Conservation (phyloP, 1,284 basidiomycete genomes). For the Rhodotorula mucilaginosa region DNA sequence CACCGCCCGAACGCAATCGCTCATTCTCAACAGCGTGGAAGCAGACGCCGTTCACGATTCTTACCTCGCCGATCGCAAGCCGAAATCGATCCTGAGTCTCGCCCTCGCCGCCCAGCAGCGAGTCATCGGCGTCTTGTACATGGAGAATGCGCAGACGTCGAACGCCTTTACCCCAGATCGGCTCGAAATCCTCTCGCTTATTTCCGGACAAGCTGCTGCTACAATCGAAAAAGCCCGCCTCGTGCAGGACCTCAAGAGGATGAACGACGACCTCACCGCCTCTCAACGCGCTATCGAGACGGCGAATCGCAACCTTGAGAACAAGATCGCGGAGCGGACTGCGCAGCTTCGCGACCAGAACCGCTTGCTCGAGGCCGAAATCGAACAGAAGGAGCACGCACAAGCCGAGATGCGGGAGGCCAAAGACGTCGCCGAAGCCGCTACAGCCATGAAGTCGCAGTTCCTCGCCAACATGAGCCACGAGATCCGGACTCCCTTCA, state of each 20-base stretch:
- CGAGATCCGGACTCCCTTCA: conserved; percentile 40
- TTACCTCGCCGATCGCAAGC: conserved; percentile 19
- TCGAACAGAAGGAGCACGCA: conserved; percentile 34
- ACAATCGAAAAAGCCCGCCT: conserved; percentile 38
- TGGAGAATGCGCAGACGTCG: conserved; percentile 35
- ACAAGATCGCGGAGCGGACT: conserved; percentile 29
- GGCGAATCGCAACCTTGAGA: conserved; percentile 35
- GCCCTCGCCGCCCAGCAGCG: conserved; percentile 31
- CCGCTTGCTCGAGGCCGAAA: conserved; percentile 27
- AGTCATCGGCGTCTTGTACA: conserved; percentile 34
- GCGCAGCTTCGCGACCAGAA: conserved; percentile 26
- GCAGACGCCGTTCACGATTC: conserved; percentile 21
- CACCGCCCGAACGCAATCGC: conserved; percentile 27
- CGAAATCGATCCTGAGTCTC: conserved; percentile 35
- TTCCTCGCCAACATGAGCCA: conserved; percentile 29
- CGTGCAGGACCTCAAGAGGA: conserved; percentile 31
- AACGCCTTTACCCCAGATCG: conserved; percentile 38
- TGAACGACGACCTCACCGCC: conserved; percentile 28
- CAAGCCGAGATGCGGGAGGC: conserved; percentile 38
- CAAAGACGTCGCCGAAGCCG: conserved; percentile 36
- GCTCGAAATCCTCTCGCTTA: conserved; percentile 38
- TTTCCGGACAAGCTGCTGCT: conserved; percentile 32
- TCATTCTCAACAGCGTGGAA: conserved; percentile 35
- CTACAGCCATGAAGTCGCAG: conserved; percentile 36
- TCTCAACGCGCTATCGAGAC: conserved; percentile 36